A percentile compares a stretch with the other conserved stretches of the same genome.
Evolutionary conservation across 2,329 filamentous ascomycete species (phyloP).

Genomic region (Diaporthe ilicicola): DNA sequence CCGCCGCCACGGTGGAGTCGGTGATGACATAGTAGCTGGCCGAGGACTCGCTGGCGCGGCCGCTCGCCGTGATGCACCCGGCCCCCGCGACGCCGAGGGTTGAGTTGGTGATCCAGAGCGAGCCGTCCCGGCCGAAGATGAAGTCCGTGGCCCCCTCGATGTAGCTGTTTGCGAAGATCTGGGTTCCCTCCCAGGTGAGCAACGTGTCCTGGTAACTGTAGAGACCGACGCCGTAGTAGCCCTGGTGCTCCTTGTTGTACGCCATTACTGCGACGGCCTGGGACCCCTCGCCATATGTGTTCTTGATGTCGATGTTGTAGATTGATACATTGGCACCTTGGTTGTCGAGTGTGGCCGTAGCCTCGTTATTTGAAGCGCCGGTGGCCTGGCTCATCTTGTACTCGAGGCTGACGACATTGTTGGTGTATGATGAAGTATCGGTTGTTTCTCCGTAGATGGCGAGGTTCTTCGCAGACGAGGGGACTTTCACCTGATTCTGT

Average conservation of each 20-base stretch:
- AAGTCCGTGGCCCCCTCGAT: constrained; percentile 67
- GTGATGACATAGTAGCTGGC: constrained; percentile 63
- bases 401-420: constrained; percentile 50
- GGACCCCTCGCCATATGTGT: constrained; percentile 54
- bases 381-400: constrained; percentile 12
- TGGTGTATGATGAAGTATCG: constrained; percentile 52
- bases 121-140: constrained; percentile 63
- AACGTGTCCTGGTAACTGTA: constrained; percentile 66
- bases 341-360: constrained; percentile 54
- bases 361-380: constrained; percentile 34
- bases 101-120: constrained; percentile 61
- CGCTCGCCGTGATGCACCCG: constrained; percentile 56
- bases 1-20: constrained; percentile 55
- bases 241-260: constrained; percentile 55
- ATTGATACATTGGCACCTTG: constrained; percentile 55
- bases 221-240: constrained; percentile 64
- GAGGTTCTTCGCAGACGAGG: constrained; percentile 52
- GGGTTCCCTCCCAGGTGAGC: constrained; percentile 56
- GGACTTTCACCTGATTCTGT: constrained; percentile 54
- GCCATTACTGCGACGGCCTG: constrained; percentile 63
- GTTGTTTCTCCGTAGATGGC: constrained; percentile 64
- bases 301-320: constrained; percentile 64
- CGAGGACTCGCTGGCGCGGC: constrained; percentile 46
- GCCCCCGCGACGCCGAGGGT: constrained; percentile 56
- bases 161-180: constrained; percentile 61